Conservation (phyloP, 306 rosid genomes). For the Dryas octopetala region DNA sequence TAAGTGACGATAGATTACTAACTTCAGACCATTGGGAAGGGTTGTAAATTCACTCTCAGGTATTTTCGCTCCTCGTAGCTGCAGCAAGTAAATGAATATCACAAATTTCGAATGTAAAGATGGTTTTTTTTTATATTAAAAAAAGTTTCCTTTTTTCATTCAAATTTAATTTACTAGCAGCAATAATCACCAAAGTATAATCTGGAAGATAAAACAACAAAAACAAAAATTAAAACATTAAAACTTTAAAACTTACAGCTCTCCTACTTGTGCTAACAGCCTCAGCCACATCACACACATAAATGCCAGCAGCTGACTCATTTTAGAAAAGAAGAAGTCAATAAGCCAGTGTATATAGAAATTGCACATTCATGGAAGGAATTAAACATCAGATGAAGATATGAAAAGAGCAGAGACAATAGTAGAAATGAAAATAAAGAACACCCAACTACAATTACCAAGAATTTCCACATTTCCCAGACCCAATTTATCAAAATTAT, state of each 20-base stretch:
- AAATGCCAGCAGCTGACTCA: slow-evolving; percentile 44
- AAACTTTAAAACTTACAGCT: slow-evolving; percentile 44
- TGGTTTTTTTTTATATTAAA: neutral
- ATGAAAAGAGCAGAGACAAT: slow-evolving; percentile 6
- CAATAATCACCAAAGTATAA: neutral
- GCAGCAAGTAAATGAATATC: slow-evolving; percentile 29
- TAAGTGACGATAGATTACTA: slow-evolving; percentile 38
- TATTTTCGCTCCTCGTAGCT: slow-evolving; percentile 72
- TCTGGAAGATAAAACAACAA: neutral
- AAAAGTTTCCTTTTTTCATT: neutral
- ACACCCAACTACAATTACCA: neutral
- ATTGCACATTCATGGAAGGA: neutral
- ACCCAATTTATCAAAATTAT: neutral
- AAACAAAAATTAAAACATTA: neutral
- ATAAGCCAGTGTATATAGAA: neutral
- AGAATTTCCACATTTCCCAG: neutral
- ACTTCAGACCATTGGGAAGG: slow-evolving; percentile 90
- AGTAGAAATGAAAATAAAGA: neutral
- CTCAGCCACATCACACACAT: slow-evolving; percentile 44
- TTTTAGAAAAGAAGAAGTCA: neutral
- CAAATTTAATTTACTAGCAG: neutral
- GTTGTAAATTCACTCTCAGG: slow-evolving; percentile 86
- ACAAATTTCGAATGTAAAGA: neutral
- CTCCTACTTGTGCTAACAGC: slow-evolving; percentile 67
- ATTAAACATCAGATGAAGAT: neutral